phyloP scores from a whole-genome alignment of 140 eudicot genomes.

The Bidens hawaiensis region DNA sequence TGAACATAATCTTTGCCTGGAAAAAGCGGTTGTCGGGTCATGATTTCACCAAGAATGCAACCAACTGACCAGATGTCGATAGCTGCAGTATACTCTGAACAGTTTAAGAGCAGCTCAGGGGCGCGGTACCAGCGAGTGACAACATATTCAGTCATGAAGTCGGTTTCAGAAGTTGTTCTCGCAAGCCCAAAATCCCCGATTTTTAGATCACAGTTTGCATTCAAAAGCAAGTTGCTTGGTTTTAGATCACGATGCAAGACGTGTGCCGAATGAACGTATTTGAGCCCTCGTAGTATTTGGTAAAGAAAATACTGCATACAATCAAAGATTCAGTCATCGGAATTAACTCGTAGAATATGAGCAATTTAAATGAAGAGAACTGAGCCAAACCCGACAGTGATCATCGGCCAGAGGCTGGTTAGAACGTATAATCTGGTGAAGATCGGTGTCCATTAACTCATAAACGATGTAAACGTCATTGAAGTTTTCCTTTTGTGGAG shows the following conservation, averaged over 20 bases:
- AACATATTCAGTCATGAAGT: conserved; percentile 87
- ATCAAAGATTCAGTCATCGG: conserved; percentile 9
- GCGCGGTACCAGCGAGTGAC: conserved; percentile 98
- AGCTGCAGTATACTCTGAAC: conserved; percentile 88
- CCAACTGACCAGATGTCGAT: conserved; percentile 97
- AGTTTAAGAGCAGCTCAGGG: conserved; percentile 85
- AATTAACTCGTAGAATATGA: background rate
- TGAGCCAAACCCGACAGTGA: conserved; percentile 62
- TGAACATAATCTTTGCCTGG: conserved; percentile 89
- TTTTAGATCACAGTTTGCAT: conserved; percentile 84
- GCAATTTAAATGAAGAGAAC: background rate
- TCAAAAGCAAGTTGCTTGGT: conserved; percentile 80
- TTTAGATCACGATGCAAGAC: conserved; percentile 92
- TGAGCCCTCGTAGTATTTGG: conserved; percentile 79
- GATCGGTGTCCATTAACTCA: conserved; percentile 90
- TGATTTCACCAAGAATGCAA: conserved; percentile 81
- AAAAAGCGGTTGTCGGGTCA: conserved; percentile 75
- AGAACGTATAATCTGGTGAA: conserved; percentile 82
- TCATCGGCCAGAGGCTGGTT: conserved; percentile 65
- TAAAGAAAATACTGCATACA: conserved; percentile 71
- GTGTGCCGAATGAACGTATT: conserved; percentile 78
- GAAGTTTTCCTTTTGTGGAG: conserved; percentile 58
- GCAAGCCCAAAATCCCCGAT: conserved; percentile 94
- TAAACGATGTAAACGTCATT: conserved; percentile 80
- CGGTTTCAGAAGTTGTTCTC: conserved; percentile 80